Evolutionary conservation across 1,139 yeast genomes (phyloP).

Genomic region (Torulaspora globosa): DNA sequence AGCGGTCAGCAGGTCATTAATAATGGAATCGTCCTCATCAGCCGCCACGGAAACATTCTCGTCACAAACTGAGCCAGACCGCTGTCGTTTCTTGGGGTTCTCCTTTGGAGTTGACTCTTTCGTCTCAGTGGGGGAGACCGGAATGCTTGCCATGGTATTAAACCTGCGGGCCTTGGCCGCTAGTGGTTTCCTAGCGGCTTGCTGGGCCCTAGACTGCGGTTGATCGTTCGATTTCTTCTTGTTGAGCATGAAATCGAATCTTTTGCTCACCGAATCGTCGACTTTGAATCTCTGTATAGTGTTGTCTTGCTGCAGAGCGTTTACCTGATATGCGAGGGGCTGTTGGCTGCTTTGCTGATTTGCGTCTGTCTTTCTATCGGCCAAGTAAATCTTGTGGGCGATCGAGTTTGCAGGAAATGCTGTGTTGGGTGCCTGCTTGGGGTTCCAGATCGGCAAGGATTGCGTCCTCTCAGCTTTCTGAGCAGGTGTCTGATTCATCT

Average conservation of each 20-base stretch:
- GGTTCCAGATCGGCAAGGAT: constrained; percentile 56
- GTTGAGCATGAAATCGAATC: constrained; percentile 36
- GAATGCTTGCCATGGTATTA: constrained; percentile 19
- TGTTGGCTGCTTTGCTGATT: constrained; percentile 16
- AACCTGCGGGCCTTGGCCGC: constrained; percentile 17
- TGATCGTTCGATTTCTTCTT: constrained; percentile 28
- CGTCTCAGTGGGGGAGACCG: constrained; percentile 8
- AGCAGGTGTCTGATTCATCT: constrained; percentile 39
- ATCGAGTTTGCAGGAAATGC: constrained; percentile 40
- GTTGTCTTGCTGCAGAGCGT: constrained; percentile 29
- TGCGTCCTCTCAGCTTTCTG: constrained; percentile 63
- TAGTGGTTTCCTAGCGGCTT: constrained; percentile 6
- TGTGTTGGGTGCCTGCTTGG: constrained; percentile 39
- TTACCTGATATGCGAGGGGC: constrained; percentile 25
- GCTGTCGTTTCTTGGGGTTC: constrained; percentile 9
- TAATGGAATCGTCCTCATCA: constrained; percentile 31
- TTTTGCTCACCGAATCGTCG: constrained; percentile 34
- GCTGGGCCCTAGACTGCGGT: constrained; percentile 5
- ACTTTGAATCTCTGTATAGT: constrained; percentile 26
- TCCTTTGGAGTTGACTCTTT: constrained; percentile 3
- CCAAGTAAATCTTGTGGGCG: constrained; percentile 42
- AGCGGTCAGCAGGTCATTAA: constrained; percentile 44
- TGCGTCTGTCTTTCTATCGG: constrained; percentile 36
- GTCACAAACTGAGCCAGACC: constrained; percentile 8
- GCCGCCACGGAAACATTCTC: background rate